Evolutionary conservation across 2,329 filamentous ascomycete genomes (phyloP), one percentile per base, ranked within the genome.

Genomic region (Aspergillus sp.): DNA sequence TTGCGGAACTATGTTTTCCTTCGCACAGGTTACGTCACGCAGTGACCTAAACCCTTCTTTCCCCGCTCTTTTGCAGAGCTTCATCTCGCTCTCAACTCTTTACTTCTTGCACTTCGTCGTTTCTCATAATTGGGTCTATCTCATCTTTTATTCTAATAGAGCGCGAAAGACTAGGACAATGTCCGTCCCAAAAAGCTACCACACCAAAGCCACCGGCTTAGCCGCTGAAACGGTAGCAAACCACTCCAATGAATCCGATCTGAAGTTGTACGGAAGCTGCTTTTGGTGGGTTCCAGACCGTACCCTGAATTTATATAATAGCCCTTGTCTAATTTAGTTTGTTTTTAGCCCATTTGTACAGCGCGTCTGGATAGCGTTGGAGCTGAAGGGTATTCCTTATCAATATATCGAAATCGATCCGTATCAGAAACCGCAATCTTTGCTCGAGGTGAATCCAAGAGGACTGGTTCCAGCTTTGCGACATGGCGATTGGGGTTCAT

Each of bases 371-470:
- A 95, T 96, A 62, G 89, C 91, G 1, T 81, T 96, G 37, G 91
- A 96, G 72, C 80, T 87, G 66, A 95, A 95, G 71, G 83, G 85
- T 17, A 81, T 95, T 8, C 78, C 84, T 39, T 96, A 96, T 70
- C 90, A 96, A 70, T 96, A 96, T 73, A 87, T 91, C 66, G 91
- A 96, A 74, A 86, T 91, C 46, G 89, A 96, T 68, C 89, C 90
- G 7, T 92, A 90, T 70, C 85, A 87, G 64, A 89, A 90, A 61
- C 89, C 87, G 2, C 82, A 87, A 59, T 80, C 85, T 8, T 77
- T 93, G 31, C 80, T 92, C 23, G 89, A 91, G 62, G 85, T 91
- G 51, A 93, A 92, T 64, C 89, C 90, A 2, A 80, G 87, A 53
- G 90, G 90, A 1, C 79, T 90, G 7, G 89, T 96, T 2, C 91